phyloP scores from a whole-genome alignment of 345 rosid species.

The Hevea brasiliensis region DNA sequence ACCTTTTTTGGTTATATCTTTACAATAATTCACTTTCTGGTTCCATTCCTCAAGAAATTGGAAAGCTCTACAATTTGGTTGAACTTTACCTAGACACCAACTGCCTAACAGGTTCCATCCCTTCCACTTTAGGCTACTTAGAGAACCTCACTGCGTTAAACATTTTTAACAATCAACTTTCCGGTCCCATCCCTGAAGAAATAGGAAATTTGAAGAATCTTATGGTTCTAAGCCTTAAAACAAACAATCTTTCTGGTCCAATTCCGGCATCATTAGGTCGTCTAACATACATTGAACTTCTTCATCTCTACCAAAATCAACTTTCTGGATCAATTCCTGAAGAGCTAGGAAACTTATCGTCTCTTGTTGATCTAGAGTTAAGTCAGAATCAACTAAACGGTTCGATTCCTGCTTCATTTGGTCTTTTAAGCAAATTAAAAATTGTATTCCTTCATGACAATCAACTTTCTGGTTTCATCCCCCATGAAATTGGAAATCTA shows the following conservation, averaged over 20 bases:
- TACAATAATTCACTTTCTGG: background rate
- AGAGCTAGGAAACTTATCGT: conserved; percentile 9
- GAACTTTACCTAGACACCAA: conserved; percentile 21
- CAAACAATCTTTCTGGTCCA: conserved; percentile 17
- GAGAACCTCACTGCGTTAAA: background rate
- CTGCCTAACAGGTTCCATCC: conserved; percentile 20
- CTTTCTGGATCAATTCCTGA: conserved; percentile 16
- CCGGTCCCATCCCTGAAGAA: background rate
- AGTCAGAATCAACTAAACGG: background rate
- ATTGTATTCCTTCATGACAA: background rate
- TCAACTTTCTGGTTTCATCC: conserved; percentile 30
- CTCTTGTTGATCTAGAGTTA: background rate
- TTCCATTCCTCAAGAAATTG: conserved; percentile 25
- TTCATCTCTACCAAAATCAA: conserved; percentile 3
- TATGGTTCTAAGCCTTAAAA: background rate
- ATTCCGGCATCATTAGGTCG: conserved; percentile 17
- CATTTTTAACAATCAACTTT: background rate
- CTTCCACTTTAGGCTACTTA: conserved; percentile 14
- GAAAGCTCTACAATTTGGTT: conserved; percentile 11
- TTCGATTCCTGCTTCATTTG: conserved; percentile 4
- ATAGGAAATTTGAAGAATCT: conserved; percentile 22
- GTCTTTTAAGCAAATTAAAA: background rate
- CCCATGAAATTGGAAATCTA: conserved; percentile 11
- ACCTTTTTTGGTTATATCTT: background rate
- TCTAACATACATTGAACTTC: background rate